Conservation (phyloP, 106 monocot species). For the Narthecium ossifragum region DNA sequence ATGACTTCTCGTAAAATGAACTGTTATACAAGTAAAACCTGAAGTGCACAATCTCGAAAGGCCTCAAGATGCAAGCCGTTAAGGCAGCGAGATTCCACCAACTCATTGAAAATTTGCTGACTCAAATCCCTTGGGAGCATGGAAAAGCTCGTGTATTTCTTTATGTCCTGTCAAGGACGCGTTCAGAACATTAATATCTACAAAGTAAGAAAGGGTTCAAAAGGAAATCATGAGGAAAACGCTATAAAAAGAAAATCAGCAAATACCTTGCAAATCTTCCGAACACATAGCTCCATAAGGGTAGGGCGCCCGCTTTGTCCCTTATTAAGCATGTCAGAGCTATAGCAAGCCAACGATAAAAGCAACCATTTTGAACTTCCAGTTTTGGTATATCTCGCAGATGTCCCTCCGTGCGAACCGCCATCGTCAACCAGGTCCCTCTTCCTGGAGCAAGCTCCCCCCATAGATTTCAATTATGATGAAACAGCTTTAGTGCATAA, state of each 20-base stretch:
- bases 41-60: conserved; percentile 87
- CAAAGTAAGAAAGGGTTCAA: neutral
- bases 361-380: conserved; percentile 84
- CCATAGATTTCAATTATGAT: too few relatives aligned
- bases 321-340: conserved; percentile 17
- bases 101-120: conserved; percentile 90
- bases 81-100: conserved; percentile 60
- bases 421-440: conserved; percentile 55
- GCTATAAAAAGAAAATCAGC: neutral
- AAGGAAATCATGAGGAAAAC: neutral
- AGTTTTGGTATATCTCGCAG: conserved; percentile 55
- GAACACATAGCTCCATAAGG: conserved; percentile 82
- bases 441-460: conserved; percentile 91
- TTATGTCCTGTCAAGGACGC: conserved; percentile 61
- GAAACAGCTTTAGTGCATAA: too few relatives aligned
- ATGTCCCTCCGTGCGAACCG: conserved; percentile 12
- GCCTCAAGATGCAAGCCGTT: conserved; percentile 63
- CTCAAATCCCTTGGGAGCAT: conserved; percentile 95
- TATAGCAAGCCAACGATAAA: conserved; percentile 46
- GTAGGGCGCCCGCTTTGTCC: conserved; percentile 47
- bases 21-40: too few relatives aligned
- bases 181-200: neutral
- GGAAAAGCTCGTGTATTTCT: conserved; percentile 61
- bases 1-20: too few relatives aligned
- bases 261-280: conserved; percentile 68